Percentiles rank a stretch among this genome's conserved stretches.
Conservation (phyloP, 2,329 filamentous ascomycete species). For the Chaetomium sp. region DNA sequence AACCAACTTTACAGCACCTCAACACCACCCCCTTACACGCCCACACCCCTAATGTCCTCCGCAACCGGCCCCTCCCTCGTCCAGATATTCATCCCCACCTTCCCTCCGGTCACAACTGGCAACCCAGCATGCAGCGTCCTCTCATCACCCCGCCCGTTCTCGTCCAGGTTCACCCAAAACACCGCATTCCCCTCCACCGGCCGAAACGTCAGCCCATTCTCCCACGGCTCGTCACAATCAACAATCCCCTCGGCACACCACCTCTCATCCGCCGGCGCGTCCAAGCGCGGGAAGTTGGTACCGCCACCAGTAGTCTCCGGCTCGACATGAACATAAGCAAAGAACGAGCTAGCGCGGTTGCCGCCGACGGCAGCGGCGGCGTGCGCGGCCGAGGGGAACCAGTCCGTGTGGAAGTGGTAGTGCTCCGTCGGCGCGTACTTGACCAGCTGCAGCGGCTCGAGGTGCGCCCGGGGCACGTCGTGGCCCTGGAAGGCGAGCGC, state of each 20-base stretch:
- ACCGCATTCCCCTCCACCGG: slow-evolving; percentile 52
- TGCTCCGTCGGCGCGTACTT: slow-evolving; percentile 49
- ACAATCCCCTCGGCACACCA: slow-evolving; percentile 47
- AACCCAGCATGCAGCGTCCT: slow-evolving; percentile 51
- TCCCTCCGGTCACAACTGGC: slow-evolving; percentile 49
- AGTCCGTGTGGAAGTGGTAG: slow-evolving; percentile 56
- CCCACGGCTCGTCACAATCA: slow-evolving; percentile 53
- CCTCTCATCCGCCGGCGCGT: slow-evolving; percentile 41
- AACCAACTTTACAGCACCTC: not conserved
- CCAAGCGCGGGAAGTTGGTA: slow-evolving; percentile 52
- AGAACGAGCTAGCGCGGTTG: slow-evolving; percentile 51
- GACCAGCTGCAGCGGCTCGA: slow-evolving; percentile 54
- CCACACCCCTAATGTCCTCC: slow-evolving; percentile 35
- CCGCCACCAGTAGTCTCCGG: slow-evolving; percentile 50
- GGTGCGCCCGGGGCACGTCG: slow-evolving; percentile 41
- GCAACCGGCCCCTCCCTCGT: slow-evolving; percentile 48
- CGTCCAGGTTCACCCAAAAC: slow-evolving; percentile 51
- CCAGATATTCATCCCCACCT: slow-evolving; percentile 58
- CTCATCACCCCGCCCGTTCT: slow-evolving; percentile 45
- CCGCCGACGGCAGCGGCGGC: slow-evolving; percentile 47
- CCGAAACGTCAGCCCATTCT: slow-evolving; percentile 51
- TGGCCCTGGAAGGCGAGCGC: slow-evolving; percentile 51
- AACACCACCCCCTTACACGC: not conserved
- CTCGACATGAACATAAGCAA: slow-evolving; percentile 48
- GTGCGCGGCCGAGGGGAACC: slow-evolving; percentile 44